Evolutionary conservation across 1,284 basidiomycete genomes (phyloP).

Genomic region (Puccinia triticina): DNA sequence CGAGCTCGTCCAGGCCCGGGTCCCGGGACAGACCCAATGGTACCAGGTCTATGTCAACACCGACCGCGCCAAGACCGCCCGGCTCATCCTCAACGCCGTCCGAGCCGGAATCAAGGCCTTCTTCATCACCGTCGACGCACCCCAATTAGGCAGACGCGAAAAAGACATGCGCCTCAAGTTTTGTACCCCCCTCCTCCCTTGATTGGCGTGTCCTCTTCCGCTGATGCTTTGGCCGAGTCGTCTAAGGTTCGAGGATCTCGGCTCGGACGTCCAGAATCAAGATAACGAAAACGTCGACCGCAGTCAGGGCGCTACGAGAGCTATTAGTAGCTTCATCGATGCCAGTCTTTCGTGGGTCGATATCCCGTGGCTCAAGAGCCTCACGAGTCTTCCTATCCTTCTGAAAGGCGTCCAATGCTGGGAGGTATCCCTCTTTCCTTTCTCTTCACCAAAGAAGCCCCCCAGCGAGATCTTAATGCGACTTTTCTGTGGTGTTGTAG

Average conservation of each 20-base stretch:
- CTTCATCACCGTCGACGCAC: constrained; percentile 84
- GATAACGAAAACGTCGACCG: constrained; percentile 67
- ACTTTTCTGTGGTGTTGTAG: no score
- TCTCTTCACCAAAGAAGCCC: no score
- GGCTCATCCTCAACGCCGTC: constrained; percentile 81
- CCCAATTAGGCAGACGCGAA: constrained; percentile 84
- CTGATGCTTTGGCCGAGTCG: no score
- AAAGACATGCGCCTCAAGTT: constrained; percentile 64
- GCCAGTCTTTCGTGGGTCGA: constrained; percentile 84
- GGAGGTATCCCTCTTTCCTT: constrained; percentile 66
- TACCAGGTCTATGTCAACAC: constrained; percentile 85
- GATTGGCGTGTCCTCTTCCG: neutral
- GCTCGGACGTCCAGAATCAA: constrained; percentile 30
- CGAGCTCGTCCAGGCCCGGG: constrained; percentile 79
- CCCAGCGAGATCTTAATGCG: no score
- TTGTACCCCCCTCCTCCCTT: neutral
- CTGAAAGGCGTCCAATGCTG: constrained; percentile 91
- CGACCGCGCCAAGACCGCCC: constrained; percentile 77
- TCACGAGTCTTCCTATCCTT: constrained; percentile 88
- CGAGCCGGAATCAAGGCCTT: constrained; percentile 74
- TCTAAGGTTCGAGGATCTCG: constrained; percentile 42
- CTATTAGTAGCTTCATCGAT: constrained; percentile 96
- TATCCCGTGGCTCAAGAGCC: constrained; percentile 80
- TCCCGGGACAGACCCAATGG: constrained; percentile 75
- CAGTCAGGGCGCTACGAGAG: constrained; percentile 86